Evolutionary conservation across 495 filamentous ascomycete species (phyloP).

Genomic region (Gamarada debralockiae): DNA sequence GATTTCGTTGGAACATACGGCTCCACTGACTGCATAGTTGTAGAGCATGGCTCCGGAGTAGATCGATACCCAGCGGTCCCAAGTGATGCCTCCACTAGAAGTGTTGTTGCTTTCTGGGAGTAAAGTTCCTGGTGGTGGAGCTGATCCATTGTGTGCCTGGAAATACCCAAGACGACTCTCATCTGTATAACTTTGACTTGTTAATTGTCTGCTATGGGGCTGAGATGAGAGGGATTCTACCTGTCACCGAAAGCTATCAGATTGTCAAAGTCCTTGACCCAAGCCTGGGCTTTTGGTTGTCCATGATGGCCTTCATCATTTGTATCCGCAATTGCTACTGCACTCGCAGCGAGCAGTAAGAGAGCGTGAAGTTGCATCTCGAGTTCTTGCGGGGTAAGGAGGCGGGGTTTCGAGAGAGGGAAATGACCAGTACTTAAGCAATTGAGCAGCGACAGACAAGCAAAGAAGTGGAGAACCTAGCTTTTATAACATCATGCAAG

Average conservation of each 20-base stretch:
- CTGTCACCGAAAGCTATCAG: conserved; percentile 65
- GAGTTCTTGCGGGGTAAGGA: neutral
- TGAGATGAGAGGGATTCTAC: conserved; percentile 11
- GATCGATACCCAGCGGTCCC: conserved; percentile 58
- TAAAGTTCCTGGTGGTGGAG: conserved; percentile 56
- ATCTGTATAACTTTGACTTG: conserved; percentile 62
- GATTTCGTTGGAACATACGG: conserved; percentile 65
- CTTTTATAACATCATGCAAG: neutral
- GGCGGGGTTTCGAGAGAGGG: neutral
- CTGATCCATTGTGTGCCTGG: conserved; percentile 46
- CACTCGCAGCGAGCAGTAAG: conserved; percentile 10
- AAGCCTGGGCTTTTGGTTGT: neutral
- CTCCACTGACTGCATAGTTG: conserved; percentile 70
- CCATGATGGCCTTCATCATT: conserved; percentile 6
- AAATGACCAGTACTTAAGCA: neutral
- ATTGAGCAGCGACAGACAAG: neutral
- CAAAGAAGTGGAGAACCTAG: neutral
- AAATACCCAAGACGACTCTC: conserved; percentile 63
- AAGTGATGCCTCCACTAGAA: conserved; percentile 60
- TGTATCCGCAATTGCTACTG: conserved; percentile 5
- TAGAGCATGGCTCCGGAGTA: conserved; percentile 55
- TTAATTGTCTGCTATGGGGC: neutral
- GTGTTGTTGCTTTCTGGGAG: conserved; percentile 42
- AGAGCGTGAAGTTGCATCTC: conserved; percentile 14
- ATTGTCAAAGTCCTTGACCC: conserved; percentile 39